Percentiles rank a stretch among this genome's conserved stretches.
phyloP scores from a whole-genome alignment of 2,329 filamentous ascomycete species.

The Blumeriella jaapii region DNA sequence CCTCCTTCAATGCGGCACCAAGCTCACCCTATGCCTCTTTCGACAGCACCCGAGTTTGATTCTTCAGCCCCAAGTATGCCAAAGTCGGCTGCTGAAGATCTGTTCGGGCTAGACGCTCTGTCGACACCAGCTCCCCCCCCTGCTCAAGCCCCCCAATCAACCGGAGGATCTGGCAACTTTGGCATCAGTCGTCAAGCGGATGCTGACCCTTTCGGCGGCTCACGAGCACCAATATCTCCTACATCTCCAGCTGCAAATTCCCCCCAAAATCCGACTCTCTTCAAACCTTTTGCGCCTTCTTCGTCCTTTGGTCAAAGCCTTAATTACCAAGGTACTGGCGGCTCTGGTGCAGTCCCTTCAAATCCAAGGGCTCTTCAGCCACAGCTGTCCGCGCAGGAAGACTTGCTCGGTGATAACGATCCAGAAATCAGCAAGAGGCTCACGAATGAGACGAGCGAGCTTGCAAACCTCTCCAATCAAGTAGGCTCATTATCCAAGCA shows the following conservation, averaged over 20 bases:
- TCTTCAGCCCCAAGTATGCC: conserved; percentile 36
- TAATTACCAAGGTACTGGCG: conserved; percentile 63
- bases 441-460: conserved; percentile 78
- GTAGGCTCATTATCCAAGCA: conserved; percentile 83
- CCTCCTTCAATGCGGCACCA: conserved; percentile 74
- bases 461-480: conserved; percentile 93
- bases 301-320: conserved; percentile 85
- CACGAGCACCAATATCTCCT: conserved; percentile 27
- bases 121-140: conserved; percentile 35
- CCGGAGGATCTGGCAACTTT: conserved; percentile 57
- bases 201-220: conserved; percentile 31
- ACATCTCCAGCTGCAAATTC: conserved; percentile 20
- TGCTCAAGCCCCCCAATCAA: conserved; percentile 51
- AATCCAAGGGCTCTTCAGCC: conserved; percentile 29
- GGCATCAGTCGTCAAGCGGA: conserved; percentile 26
- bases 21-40: conserved; percentile 33
- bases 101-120: conserved; percentile 81
- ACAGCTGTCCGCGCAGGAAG: conserved; percentile 50
- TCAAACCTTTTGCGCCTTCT: conserved; percentile 86
- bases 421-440: conserved; percentile 80
- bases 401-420: conserved; percentile 83
- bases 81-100: conserved; percentile 81
- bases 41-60: conserved; percentile 34
- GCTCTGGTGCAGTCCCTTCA: conserved; percentile 25
- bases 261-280: conserved; percentile 31